These are phyloP conservation scores for Pythium apleroticum DNA, from an alignment of 352 stramenopile genomes.

Conservation along the genomic window DNA sequence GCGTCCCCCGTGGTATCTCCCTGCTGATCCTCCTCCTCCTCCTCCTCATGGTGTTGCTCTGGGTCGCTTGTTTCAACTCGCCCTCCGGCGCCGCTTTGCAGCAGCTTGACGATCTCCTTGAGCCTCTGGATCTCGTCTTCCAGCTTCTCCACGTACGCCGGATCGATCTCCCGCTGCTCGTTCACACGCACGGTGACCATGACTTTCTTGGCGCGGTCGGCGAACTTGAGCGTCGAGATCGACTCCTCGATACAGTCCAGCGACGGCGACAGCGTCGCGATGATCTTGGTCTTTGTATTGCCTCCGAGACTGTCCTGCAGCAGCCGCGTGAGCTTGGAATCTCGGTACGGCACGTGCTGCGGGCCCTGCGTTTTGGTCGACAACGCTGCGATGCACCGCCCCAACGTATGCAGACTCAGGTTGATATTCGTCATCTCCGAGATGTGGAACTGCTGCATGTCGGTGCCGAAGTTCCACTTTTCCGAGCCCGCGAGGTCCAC, in stretches of 20 bases:
- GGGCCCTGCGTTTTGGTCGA: slow-evolving; percentile 32
- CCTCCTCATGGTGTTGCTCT: slow-evolving; percentile 8
- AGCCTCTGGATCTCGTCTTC: slow-evolving; percentile 83
- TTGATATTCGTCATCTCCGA: slow-evolving; percentile 96
- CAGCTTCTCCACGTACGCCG: slow-evolving; percentile 86
- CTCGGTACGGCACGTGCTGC: slow-evolving; percentile 89
- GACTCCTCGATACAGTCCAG: slow-evolving; percentile 89
- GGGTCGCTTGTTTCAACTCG: not conserved
- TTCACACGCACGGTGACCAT: slow-evolving; percentile 87
- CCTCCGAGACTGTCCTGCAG: slow-evolving; percentile 88
- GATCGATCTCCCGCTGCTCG: slow-evolving; percentile 83
- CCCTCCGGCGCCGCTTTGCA: slow-evolving; percentile 30
- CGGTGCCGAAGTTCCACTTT: slow-evolving; percentile 87
- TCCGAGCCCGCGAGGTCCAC: slow-evolving; percentile 94
- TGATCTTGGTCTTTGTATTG: slow-evolving; percentile 91
- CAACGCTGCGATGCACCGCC: slow-evolving; percentile 84
- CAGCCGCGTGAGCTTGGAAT: slow-evolving; percentile 93
- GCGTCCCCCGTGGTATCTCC: not conserved
- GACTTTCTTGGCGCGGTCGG: slow-evolving; percentile 90
- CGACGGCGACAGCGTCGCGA: slow-evolving; percentile 87
- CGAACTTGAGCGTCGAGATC: slow-evolving; percentile 94
- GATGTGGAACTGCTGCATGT: slow-evolving; percentile 87
- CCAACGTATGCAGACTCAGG: slow-evolving; percentile 90
- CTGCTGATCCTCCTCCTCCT: slow-evolving; percentile 1
- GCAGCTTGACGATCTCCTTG: slow-evolving; percentile 54